These are phyloP conservation scores for Senecio squalidus DNA, from an alignment of 140 eudicot species.

Conservation along the genomic window DNA sequence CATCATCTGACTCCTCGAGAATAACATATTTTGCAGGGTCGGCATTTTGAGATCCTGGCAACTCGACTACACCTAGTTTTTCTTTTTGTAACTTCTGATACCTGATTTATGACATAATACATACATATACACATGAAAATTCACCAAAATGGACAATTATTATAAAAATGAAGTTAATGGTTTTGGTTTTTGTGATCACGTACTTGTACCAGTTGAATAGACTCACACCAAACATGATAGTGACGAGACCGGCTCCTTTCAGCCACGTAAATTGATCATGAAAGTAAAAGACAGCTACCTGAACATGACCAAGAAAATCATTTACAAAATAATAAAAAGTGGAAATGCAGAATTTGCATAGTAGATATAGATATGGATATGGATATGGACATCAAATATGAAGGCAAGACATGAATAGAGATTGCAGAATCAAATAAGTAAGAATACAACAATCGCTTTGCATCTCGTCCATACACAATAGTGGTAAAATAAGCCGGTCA, in stretches of 20 bases:
- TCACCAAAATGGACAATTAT: neutral
- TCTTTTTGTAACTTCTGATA: conserved; percentile 72
- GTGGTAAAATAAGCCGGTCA: neutral
- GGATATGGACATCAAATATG: neutral
- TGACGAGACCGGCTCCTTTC: conserved; percentile 82
- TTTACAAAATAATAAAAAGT: conserved; percentile 2
- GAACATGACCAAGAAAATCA: conserved; percentile 18
- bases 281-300: conserved; percentile 97
- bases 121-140: neutral
- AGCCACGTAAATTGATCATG: conserved; percentile 93
- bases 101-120: conserved; percentile 27
- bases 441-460: neutral
- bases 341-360: neutral
- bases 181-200: conserved; percentile 27
- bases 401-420: neutral
- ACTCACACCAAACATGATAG: conserved; percentile 84
- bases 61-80: conserved; percentile 27
- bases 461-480: too few species aligned
- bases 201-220: conserved; percentile 96
- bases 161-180: neutral
- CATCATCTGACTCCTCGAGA: conserved; percentile 83
- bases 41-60: conserved; percentile 27
- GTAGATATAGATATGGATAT: neutral
- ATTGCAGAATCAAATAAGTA: neutral
- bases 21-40: conserved; percentile 69